Evolutionary conservation across 2,329 filamentous ascomycete species (phyloP).

Genomic region (Fusarium domesticum): DNA sequence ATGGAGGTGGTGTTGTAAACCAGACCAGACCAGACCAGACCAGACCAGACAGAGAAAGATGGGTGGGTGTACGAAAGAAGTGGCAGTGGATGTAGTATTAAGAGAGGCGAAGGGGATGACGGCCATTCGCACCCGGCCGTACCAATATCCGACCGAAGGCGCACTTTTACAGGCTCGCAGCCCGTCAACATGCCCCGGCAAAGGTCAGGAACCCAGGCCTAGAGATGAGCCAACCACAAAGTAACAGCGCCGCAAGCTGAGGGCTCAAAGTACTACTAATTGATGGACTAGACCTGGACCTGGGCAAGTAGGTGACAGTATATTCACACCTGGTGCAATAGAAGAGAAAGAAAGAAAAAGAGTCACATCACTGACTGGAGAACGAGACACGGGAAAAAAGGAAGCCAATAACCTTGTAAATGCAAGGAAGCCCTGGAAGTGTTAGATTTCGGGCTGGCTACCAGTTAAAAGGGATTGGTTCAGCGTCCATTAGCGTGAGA

Average conservation of each 20-base stretch:
- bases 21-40: neutral
- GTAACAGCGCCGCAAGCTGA: neutral
- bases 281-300: too few species aligned
- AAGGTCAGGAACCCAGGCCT: neutral
- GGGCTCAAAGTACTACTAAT: constrained; percentile 4
- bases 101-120: constrained; percentile 21
- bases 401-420: too few species aligned
- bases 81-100: constrained; percentile 23
- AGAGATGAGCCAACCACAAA: neutral
- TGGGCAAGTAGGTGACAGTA: too few species aligned
- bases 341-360: too few species aligned
- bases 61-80: constrained; percentile 19
- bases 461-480: constrained; percentile 29
- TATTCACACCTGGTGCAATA: too few species aligned
- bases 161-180: constrained; percentile 2
- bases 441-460: too few species aligned
- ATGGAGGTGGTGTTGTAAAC: constrained; percentile 2
- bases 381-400: too few species aligned
- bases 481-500: constrained; percentile 24
- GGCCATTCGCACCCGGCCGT: constrained; percentile 26
- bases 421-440: constrained; percentile 13
- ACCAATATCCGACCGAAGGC: constrained; percentile 27
- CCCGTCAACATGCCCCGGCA: constrained; percentile 5
- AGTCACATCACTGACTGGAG: too few species aligned
- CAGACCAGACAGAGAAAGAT: constrained; percentile 19